Evolutionary conservation across 2,329 filamentous ascomycete species (phyloP).

Genomic region (Clonostachys solani): DNA sequence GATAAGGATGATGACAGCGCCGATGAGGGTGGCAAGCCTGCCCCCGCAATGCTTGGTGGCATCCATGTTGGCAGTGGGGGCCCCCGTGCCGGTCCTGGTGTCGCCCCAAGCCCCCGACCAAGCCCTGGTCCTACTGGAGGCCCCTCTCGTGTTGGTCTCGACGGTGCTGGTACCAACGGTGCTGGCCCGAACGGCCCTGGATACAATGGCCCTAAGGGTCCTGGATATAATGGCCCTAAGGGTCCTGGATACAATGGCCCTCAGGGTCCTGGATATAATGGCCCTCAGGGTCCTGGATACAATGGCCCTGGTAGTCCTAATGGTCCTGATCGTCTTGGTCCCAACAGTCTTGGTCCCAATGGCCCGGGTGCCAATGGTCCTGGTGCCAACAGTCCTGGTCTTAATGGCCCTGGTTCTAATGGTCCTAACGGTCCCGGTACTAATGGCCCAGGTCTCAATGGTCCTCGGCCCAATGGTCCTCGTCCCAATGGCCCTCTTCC

Average conservation of each 20-base stretch:
- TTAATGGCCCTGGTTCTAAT: neutral
- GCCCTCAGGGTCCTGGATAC: too few relatives aligned
- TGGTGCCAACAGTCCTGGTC: neutral
- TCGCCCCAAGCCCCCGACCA: neutral
- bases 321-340: too few relatives aligned
- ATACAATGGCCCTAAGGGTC: neutral
- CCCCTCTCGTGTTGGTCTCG: neutral
- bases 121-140: neutral
- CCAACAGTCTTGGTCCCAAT: neutral
- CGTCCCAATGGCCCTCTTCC: too few relatives aligned
- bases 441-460: too few relatives aligned
- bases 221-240: too few relatives aligned
- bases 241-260: too few relatives aligned
- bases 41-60: neutral
- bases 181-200: neutral
- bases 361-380: neutral
- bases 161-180: neutral
- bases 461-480: too few relatives aligned
- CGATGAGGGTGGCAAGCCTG: neutral
- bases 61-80: neutral
- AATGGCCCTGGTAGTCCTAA: too few relatives aligned
- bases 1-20: neutral
- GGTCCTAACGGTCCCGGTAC: neutral
- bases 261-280: too few relatives aligned
- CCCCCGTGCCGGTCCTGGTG: neutral